Base-by-base conservation (phyloP, 768 basidiomycete genomes). In the Auriscalpium vulgare region DNA sequence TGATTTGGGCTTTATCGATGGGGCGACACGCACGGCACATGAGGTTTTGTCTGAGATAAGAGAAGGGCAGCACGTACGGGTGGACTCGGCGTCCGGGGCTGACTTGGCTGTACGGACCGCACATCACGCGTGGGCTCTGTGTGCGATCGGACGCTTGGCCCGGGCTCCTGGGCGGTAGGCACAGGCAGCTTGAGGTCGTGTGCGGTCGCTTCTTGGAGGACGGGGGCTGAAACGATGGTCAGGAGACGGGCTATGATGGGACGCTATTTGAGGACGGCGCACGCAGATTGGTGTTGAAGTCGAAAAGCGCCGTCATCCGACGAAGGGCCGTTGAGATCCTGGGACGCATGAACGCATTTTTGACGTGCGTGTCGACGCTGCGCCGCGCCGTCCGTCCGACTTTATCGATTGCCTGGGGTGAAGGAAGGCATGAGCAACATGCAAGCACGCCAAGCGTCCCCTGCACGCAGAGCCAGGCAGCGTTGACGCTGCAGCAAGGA, bases 261-360 rank as follows among this genome's bases (percentile, higher is more conserved):
- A 7, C 29, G 29, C 29, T 29, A 29, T 29, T 29, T 29, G 29
- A 29, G 29, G 29, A 29, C 29, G 29, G 29, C 29, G 29, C 29
- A 89, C 88, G 86, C 63, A 81, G 77, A 49, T 84, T 79, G 58
- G 80, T 69, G 53, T 75, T 67, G 69, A 83, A 85, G 68, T 87
- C 86, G 65, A 87, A 80, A 63, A 85, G 72, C 21, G 88, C 85
- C 9, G 87, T 82, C 72, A 88, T 80, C 52, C 88, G 84, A 57
- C 80, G 78, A 45, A 91, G 72, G 14, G 80, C 76, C 37, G 85
- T 87, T 37, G 86, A 79, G 37, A 84, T 66, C 54, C 84, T 81
- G 37, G 88, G 85, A 64, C 79, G 85, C 34, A 84, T 80, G 60
- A 91, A 68, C 4, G 81, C 81, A 71, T 87, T 83, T 68, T 79